Conservation (phyloP, 768 basidiomycete genomes). For the Psilocybe subaeruginosa region DNA sequence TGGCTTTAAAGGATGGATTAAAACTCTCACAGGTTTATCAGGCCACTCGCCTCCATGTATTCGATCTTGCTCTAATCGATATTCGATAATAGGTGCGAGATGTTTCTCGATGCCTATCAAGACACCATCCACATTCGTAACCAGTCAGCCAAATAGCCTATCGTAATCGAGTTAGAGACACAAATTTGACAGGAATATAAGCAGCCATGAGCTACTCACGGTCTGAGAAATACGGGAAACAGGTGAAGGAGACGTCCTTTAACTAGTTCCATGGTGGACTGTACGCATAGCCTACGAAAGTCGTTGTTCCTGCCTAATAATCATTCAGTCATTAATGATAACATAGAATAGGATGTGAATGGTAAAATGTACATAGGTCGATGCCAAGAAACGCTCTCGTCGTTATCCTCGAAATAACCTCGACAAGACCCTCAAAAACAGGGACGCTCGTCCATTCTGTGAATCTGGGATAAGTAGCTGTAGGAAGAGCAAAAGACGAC, state of each 20-base stretch:
- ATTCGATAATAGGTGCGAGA: conserved; percentile 29
- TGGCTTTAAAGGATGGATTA: background rate
- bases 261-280: conserved; percentile 19
- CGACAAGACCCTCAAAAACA: conserved; percentile 12
- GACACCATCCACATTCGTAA: conserved; percentile 2
- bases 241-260: conserved; percentile 20
- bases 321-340: background rate
- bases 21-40: conserved; percentile 29
- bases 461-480: background rate
- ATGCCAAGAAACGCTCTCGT: background rate
- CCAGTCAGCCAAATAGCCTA: conserved; percentile 16
- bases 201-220: background rate
- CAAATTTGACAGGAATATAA: background rate
- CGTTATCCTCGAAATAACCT: conserved; percentile 13
- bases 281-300: conserved; percentile 37
- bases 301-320: conserved; percentile 41
- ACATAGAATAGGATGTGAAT: background rate
- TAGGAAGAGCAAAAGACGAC: background rate
- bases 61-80: conserved; percentile 24
- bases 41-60: conserved; percentile 28
- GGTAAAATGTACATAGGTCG: background rate
- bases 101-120: conserved; percentile 22
- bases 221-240: background rate
- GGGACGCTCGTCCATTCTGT: conserved; percentile 10
- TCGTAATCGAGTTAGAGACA: background rate